These are phyloP conservation scores for Solanum verrucosum DNA, from an alignment of 257 asterid genomes.

Conservation along the genomic window DNA sequence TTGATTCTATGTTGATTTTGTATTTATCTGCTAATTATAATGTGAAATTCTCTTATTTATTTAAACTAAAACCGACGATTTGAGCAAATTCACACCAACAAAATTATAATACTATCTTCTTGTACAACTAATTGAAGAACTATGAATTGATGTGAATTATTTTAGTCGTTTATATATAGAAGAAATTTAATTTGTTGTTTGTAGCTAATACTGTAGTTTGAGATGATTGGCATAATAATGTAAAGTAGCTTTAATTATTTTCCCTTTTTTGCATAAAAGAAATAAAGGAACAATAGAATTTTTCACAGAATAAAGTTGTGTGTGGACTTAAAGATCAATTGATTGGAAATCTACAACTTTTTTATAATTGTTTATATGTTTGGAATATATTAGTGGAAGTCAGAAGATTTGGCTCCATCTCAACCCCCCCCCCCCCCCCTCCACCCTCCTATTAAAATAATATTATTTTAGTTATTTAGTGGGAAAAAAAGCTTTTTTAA, in stretches of 20 bases:
- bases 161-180: constrained; percentile 8
- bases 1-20: no score
- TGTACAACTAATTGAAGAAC: constrained; percentile 29
- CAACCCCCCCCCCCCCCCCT: accelerated
- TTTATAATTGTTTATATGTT: constrained; percentile 42
- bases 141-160: background rate
- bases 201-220: constrained; percentile 24
- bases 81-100: no score
- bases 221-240: constrained; percentile 4
- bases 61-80: no score
- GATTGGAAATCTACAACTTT: constrained; percentile 54
- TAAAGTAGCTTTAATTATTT: background rate
- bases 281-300: constrained; percentile 38
- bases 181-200: constrained; percentile 14
- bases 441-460: no score
- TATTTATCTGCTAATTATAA: no score
- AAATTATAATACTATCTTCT: no score
- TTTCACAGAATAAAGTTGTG: constrained; percentile 39
- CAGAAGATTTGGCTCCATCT: constrained; percentile 33
- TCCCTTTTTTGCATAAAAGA: background rate
- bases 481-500: no score
- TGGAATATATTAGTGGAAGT: constrained; percentile 78
- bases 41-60: no score
- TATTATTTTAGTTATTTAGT: background rate
- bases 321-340: constrained; percentile 9